Evolutionary conservation across 2,329 filamentous ascomycete genomes (phyloP).

Genomic region (Ophiobolus disseminans): DNA sequence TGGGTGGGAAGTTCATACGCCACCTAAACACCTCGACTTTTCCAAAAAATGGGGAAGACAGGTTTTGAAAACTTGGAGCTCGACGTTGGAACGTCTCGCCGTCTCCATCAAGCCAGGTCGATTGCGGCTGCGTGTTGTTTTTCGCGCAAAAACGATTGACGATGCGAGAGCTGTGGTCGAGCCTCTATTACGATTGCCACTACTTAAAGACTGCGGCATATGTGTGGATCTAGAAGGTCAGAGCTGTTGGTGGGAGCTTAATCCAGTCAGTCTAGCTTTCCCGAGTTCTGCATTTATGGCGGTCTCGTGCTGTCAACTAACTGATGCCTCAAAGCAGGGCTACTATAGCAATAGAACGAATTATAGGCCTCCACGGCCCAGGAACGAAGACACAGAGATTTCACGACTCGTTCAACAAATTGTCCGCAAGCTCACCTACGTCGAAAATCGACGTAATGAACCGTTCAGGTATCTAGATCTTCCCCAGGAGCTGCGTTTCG

Average conservation of each 20-base stretch:
- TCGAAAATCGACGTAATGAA: background rate
- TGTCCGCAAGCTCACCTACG: background rate
- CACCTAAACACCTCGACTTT: background rate
- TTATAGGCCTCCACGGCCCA: background rate
- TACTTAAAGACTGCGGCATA: constrained; percentile 12
- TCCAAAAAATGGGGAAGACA: constrained; percentile 4
- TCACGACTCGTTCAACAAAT: background rate
- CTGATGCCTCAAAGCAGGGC: too few species aligned
- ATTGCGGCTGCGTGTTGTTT: constrained; percentile 5
- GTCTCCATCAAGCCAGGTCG: background rate
- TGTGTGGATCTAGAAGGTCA: constrained; percentile 5
- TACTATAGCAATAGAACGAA: too few species aligned
- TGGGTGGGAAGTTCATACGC: background rate
- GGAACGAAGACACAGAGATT: background rate
- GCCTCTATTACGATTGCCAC: constrained; percentile 7
- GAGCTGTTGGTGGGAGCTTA: background rate
- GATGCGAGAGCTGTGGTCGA: constrained; percentile 4
- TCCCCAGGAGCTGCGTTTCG: constrained; percentile 10
- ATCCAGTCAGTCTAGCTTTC: background rate
- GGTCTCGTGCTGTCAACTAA: too few species aligned
- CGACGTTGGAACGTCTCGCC: constrained; percentile 1
- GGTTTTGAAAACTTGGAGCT: constrained; percentile 2
- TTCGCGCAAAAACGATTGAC: constrained; percentile 1
- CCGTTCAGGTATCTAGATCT: constrained; percentile 14
- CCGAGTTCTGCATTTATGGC: background rate